Base-by-base conservation (phyloP, 768 basidiomycete species). In the Leccinum longicurvipes region DNA sequence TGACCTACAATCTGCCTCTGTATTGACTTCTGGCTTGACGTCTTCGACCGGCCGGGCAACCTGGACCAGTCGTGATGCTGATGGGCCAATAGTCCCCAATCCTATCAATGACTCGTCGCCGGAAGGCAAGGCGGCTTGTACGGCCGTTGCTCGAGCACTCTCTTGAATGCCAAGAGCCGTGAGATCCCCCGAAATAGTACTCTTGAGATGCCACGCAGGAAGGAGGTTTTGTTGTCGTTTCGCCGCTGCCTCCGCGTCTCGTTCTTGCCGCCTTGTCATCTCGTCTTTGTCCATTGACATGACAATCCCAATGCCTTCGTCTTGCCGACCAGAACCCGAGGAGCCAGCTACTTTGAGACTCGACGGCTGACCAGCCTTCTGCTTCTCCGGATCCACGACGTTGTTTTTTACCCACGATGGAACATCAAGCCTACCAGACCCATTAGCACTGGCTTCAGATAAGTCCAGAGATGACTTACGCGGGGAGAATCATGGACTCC, bases 191-290 rank as follows among this genome's bases (percentile, higher is more conserved):
- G 93, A 87, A 58, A 99, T 93, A 3, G 97, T 99, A 67, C 93
- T 95, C 72, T 92, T 90, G 62, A 94, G 80, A 75, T 97, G 92
- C 97, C 97, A 99, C 12, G 89, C 79, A 1, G 97, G 97, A 45
- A 99, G 76, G 0, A 86, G 83, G 67, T 98, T 98, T 75, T 98
- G 94, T 67, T 87, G 83, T 55, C 92, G 75, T 73, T 94, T 94
- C 53, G 86, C 82, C 55, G 89, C 89, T 1, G 89, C 89, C 70
- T 94, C 85, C 21, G 82, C 84, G 62, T 91, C 90, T 52, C 89
- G 78, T 68, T 92, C 89, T 64, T 78, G 74, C 56, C 82, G 82
- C 59, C 83, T 79, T 17, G 84, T 86, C 61, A 83, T 83, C 72
- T 91, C 87, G 66, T 91, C 91, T 65, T 94, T 93, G 72, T 97